These are phyloP conservation scores for Hirschfeldia incana DNA, from an alignment of 345 rosid genomes.

Conservation along the genomic window DNA sequence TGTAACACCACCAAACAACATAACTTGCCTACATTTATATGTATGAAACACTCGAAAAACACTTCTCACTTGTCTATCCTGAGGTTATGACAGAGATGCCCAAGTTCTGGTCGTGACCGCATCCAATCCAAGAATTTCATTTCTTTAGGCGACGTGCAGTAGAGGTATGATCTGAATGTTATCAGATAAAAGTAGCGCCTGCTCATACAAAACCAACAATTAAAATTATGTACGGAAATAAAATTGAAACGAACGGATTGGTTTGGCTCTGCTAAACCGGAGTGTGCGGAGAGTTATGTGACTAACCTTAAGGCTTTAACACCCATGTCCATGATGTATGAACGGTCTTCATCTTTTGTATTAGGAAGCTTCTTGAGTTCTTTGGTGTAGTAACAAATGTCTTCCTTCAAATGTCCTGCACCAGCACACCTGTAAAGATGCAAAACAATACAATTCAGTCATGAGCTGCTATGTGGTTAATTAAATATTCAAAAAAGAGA, in stretches of 20 bases:
- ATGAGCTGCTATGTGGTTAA: background rate
- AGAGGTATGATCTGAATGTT: conserved; percentile 85
- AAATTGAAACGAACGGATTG: background rate
- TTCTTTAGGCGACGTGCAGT: conserved; percentile 59
- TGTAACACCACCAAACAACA: conserved; percentile 25
- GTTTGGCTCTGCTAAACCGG: background rate
- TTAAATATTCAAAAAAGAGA: background rate
- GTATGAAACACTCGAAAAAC: conserved; percentile 1
- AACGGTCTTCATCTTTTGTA: conserved; percentile 63
- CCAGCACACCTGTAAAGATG: conserved; percentile 69
- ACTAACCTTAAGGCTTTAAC: conserved; percentile 84
- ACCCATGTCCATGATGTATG: conserved; percentile 74
- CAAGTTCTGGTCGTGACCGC: conserved; percentile 87
- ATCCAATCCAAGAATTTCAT: conserved; percentile 70
- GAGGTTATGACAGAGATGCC: conserved; percentile 83
- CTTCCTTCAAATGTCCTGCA: conserved; percentile 87
- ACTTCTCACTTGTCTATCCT: conserved; percentile 63
- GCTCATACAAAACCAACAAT: conserved; percentile 28
- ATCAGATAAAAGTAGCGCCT: conserved; percentile 91
- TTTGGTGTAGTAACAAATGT: conserved; percentile 66
- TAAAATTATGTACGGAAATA: background rate
- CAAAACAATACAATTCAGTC: conserved; percentile 12
- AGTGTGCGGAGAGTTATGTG: background rate
- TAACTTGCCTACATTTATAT: conserved; percentile 24
- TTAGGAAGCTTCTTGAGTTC: conserved; percentile 55